phyloP scores from a whole-genome alignment of 495 filamentous ascomycete species.

The Neurospora sp. region DNA sequence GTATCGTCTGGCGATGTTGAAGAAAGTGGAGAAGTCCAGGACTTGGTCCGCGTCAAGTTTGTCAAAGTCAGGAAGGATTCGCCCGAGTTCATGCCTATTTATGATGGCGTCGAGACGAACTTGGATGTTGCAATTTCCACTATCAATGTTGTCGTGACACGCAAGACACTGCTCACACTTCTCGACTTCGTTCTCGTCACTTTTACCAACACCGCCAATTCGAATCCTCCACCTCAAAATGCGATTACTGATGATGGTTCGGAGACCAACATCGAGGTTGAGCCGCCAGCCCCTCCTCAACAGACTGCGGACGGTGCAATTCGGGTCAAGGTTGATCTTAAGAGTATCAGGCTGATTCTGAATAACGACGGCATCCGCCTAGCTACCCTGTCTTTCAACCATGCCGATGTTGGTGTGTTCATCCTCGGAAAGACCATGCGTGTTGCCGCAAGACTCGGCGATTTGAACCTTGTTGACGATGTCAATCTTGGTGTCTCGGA shows the following conservation, averaged over 20 bases:
- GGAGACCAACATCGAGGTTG: constrained; percentile 26
- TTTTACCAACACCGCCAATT: constrained; percentile 59
- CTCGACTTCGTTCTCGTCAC: constrained; percentile 93
- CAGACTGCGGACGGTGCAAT: constrained; percentile 33
- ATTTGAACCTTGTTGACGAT: constrained; percentile 83
- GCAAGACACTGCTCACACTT: constrained; percentile 87
- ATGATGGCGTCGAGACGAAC: constrained; percentile 88
- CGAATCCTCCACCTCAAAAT: constrained; percentile 22
- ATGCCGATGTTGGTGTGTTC: constrained; percentile 84
- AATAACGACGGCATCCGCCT: constrained; percentile 96
- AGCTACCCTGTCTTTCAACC: constrained; percentile 83
- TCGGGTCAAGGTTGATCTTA: constrained; percentile 78
- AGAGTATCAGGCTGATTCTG: constrained; percentile 88
- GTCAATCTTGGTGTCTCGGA: constrained; percentile 82
- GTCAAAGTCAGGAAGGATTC: constrained; percentile 82
- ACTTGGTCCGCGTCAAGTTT: constrained; percentile 82
- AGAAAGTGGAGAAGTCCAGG: constrained; percentile 52
- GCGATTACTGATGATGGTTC: constrained; percentile 28
- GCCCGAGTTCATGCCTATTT: constrained; percentile 82
- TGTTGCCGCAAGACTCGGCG: constrained; percentile 75
- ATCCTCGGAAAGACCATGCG: constrained; percentile 75
- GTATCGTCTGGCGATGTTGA: constrained; percentile 79
- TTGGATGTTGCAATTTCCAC: constrained; percentile 87
- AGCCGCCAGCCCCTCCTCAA: constrained; percentile 20
- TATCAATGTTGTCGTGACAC: constrained; percentile 88